Conservation (phyloP, 2,329 filamentous ascomycete species). For the Boeremia lycopersici region DNA sequence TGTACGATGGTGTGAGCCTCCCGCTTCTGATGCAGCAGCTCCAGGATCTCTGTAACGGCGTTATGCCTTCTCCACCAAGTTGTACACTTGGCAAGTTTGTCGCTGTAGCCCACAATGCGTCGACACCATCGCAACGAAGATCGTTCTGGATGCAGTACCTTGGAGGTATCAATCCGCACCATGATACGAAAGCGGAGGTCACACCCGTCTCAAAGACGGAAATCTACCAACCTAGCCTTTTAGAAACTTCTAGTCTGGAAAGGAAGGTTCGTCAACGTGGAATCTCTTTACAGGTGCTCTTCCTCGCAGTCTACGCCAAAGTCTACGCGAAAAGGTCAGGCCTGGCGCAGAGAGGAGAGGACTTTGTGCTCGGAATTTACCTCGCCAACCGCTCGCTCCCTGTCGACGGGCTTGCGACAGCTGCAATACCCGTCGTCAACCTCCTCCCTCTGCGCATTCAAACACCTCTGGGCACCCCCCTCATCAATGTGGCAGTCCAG, state of each 20-base stretch:
- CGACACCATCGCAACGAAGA: conserved; percentile 34
- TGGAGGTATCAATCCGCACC: conserved; percentile 11
- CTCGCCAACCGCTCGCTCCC: conserved; percentile 74
- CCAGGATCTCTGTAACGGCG: conserved; percentile 50
- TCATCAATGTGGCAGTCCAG: conserved; percentile 60
- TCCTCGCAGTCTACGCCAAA: conserved; percentile 74
- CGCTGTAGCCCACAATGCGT: conserved; percentile 20
- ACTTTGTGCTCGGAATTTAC: conserved; percentile 77
- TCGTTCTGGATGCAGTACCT: conserved; percentile 61
- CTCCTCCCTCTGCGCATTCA: conserved; percentile 73
- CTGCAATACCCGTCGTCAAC: conserved; percentile 75
- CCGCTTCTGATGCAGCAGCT: conserved; percentile 65
- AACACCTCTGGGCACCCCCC: conserved; percentile 29
- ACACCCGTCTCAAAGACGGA: conserved; percentile 42
- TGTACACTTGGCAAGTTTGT: conserved; percentile 52
- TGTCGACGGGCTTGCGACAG: conserved; percentile 56
- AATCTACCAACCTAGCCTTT: conserved; percentile 57
- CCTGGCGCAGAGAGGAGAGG: conserved; percentile 18
- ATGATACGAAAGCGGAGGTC: conserved; percentile 31
- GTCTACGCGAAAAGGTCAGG: conserved; percentile 47
- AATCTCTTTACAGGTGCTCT: conserved; percentile 72
- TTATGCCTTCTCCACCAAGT: conserved; percentile 18
- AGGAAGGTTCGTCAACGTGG: conserved; percentile 55
- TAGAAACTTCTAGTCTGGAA: conserved; percentile 53
- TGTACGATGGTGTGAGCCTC: conserved; percentile 87